Percentiles rank a stretch among this genome's conserved stretches.
Conservation (phyloP, 2,329 filamentous ascomycete genomes). For the Aaosphaeria arxii region DNA sequence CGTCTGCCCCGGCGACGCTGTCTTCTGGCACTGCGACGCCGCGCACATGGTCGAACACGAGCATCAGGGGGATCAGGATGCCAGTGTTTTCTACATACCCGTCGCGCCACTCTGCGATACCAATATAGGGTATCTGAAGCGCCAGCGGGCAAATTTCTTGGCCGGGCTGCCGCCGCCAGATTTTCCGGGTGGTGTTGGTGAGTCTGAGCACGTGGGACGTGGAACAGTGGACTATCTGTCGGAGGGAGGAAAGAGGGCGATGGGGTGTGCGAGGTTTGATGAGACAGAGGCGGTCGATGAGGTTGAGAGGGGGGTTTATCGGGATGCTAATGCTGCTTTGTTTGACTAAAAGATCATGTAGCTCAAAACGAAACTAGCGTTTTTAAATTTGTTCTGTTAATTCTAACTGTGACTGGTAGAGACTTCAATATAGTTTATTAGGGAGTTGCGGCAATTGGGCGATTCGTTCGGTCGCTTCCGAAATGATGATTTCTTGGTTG, state of each 20-base stretch:
- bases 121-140: conserved; percentile 15
- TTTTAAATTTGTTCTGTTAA: too few relatives aligned
- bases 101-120: conserved; percentile 12
- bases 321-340: conserved; percentile 8
- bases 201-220: conserved; percentile 8
- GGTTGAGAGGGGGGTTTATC: conserved; percentile 11
- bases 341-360: too few relatives aligned
- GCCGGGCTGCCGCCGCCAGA: conserved; percentile 1
- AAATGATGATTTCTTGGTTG: too few relatives aligned
- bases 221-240: conserved; percentile 13
- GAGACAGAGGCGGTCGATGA: conserved; percentile 11
- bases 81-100: conserved; percentile 17
- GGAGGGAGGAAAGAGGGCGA: conserved; percentile 8
- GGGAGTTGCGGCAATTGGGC: too few relatives aligned
- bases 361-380: too few relatives aligned
- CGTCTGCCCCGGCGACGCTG: conserved; percentile 17
- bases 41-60: conserved; percentile 18
- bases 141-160: conserved; percentile 8
- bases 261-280: conserved; percentile 14
- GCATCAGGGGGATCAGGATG: conserved; percentile 16
- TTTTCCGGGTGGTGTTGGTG: conserved; percentile 10
- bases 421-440: too few relatives aligned
- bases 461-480: too few relatives aligned
- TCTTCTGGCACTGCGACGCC: conserved; percentile 23
- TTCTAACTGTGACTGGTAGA: too few relatives aligned